phyloP scores from a whole-genome alignment of 306 rosid species.

The Bauhinia variegata region DNA sequence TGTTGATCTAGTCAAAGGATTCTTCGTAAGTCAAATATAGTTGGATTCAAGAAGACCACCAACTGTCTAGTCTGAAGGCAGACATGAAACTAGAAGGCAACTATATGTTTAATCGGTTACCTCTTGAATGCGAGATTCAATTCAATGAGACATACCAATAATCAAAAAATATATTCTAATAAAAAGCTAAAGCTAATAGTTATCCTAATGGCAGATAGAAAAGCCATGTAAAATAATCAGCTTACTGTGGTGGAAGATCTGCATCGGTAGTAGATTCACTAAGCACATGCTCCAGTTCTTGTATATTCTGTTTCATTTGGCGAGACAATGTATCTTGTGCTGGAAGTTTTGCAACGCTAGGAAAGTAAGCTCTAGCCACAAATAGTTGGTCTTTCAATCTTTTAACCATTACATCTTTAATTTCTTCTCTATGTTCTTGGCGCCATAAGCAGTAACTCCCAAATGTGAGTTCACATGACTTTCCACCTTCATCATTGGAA shows the following conservation, averaged over 20 bases:
- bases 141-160: neutral
- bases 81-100: slow-evolving; percentile 19
- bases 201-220: slow-evolving; percentile 20
- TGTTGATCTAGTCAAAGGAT: no score
- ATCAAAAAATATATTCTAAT: slow-evolving; percentile 17
- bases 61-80: slow-evolving; percentile 24
- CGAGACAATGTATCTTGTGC: slow-evolving; percentile 75
- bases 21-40: no score
- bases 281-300: slow-evolving; percentile 87
- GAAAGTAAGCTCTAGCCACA: slow-evolving; percentile 96
- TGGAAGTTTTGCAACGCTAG: slow-evolving; percentile 88
- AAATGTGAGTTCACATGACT: slow-evolving; percentile 76
- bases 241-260: slow-evolving; percentile 93
- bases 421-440: slow-evolving; percentile 72
- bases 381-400: slow-evolving; percentile 89
- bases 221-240: slow-evolving; percentile 34
- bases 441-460: slow-evolving; percentile 97
- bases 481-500: slow-evolving; percentile 61
- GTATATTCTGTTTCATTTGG: slow-evolving; percentile 85
- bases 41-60: slow-evolving; percentile 49
- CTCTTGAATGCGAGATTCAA: slow-evolving; percentile 23
- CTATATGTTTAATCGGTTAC: neutral
- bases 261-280: slow-evolving; percentile 90
- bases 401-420: slow-evolving; percentile 80
- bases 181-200: slow-evolving; percentile 33